Evolutionary conservation across 208 protist genomes (phyloP), one percentile per base, ranked within the genome.

Genomic region (Borovskyia barvae): DNA sequence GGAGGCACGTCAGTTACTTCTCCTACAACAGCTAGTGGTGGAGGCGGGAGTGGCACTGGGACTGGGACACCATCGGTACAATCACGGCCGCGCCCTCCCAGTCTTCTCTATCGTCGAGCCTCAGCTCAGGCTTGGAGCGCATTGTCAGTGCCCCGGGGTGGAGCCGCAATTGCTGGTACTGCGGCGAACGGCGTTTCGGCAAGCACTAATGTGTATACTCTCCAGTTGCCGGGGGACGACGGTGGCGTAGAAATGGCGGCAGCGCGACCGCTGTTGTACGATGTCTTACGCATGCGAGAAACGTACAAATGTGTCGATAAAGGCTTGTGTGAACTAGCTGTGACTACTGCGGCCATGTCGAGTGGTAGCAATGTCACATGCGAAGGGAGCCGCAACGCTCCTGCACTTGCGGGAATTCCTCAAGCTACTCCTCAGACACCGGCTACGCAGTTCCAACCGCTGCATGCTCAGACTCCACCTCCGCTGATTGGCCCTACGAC

Each of bases 221-320:
- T 94, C 12, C 73, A 87, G 24, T 42, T 94, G 5, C 77, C 80
- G 5, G 75, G 74, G 43, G 85, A 94, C 61, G 75, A 83, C 33
- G 88, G 88, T 14, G 85, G 88, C 11, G 72, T 87, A 36, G 85
- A 89, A 67, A 85, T 94, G 85, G 61, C 72, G 12, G 66, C 72
- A 32, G 82, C 82, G 56, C 75, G 75, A 20, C 43, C 56, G 9
- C 46, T 72, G 11, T 66, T 94, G n/a, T 56, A 62, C 19, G 52
- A 53, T 8, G 77, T 78, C 2, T 28, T 89, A 19, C 43, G 51
- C 8, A 61, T 90, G 59, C 84, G 88, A 3, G 77, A 84, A 22
- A 61, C 52, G 32, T 94, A 92, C 64, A 91, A 94, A 39, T 47
- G 47, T 3, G 51, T 81, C 5, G 82, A 92, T 54, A 87, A 89